These are phyloP conservation scores for Taxawa tesnikishii DNA, from an alignment of 2,329 filamentous ascomycete genomes.

Conservation along the genomic window DNA sequence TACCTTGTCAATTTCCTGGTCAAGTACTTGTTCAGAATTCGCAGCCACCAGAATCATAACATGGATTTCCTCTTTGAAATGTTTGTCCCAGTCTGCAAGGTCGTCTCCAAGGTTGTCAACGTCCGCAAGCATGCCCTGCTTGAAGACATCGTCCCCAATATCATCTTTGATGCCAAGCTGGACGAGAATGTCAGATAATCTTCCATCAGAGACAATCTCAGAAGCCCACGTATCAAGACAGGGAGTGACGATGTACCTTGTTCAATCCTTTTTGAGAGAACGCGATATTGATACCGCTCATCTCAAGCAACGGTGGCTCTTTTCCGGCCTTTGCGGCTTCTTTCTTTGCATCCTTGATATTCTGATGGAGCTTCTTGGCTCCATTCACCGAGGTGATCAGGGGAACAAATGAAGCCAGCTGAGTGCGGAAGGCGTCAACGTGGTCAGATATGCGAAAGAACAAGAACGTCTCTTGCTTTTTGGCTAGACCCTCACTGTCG, in stretches of 20 bases:
- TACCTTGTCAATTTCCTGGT: slow-evolving; percentile 16
- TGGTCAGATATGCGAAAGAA: too few relatives aligned
- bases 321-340: too few relatives aligned
- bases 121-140: slow-evolving; percentile 20
- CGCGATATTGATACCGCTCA: slow-evolving; percentile 18
- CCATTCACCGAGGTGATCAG: too few relatives aligned
- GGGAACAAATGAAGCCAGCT: too few relatives aligned
- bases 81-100: too few relatives aligned
- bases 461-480: too few relatives aligned
- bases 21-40: slow-evolving; percentile 15
- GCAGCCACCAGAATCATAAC: slow-evolving; percentile 24
- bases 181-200: slow-evolving; percentile 4
- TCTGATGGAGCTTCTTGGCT: too few relatives aligned
- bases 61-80: slow-evolving; percentile 19
- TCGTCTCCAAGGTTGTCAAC: slow-evolving; percentile 19
- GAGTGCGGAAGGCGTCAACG: too few relatives aligned
- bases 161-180: slow-evolving; percentile 18
- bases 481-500: too few relatives aligned
- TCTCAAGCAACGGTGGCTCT: too few relatives aligned
- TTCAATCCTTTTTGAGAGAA: slow-evolving; percentile 14
- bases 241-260: slow-evolving; percentile 11
- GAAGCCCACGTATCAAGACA: not conserved
- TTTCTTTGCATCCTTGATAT: too few relatives aligned
- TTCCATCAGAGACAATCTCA: not conserved
- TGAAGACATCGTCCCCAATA: slow-evolving; percentile 20